Evolutionary conservation across 163 green algal genomes (phyloP).

Genomic region (Scenedesmus sp.): DNA sequence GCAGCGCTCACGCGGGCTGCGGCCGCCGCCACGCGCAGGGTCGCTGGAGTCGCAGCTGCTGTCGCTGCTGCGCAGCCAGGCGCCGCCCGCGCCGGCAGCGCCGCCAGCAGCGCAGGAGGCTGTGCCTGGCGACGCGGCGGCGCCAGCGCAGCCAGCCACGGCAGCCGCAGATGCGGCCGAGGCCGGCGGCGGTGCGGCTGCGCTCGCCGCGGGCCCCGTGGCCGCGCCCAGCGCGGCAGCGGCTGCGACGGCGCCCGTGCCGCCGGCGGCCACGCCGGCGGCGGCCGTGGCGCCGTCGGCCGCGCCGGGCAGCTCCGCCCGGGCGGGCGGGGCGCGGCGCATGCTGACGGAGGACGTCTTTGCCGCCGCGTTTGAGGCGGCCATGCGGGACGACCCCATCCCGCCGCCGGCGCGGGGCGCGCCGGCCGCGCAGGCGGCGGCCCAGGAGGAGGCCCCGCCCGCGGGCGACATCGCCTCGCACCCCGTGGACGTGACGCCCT

Average conservation of each 20-base stretch:
- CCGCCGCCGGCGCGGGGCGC: too few species aligned
- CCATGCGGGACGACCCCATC: not conserved
- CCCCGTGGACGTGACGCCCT: conserved; percentile 7
- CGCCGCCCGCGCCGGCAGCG: conserved; percentile 1
- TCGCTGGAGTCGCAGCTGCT: conserved; percentile 29
- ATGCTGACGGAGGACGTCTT: not conserved
- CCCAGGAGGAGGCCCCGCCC: conserved; percentile 9
- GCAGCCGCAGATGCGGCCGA: too few species aligned
- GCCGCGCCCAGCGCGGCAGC: too few species aligned
- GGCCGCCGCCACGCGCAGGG: not conserved
- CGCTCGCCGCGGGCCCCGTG: too few species aligned
- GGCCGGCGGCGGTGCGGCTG: too few species aligned
- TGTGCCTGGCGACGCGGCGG: not conserved
- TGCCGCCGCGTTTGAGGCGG: conserved; percentile 16
- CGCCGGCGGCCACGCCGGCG: too few species aligned
- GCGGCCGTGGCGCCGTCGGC: too few species aligned
- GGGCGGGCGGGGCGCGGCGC: too few species aligned
- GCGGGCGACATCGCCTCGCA: not conserved
- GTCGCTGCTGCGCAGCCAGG: conserved; percentile 19
- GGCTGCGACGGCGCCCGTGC: too few species aligned
- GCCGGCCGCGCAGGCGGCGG: not conserved
- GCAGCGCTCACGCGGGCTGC: not conserved
- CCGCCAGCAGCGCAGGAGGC: not conserved
- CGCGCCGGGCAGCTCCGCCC: too few species aligned
- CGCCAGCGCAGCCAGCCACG: not conserved